phyloP scores from a whole-genome alignment of 2,329 filamentous ascomycete genomes.

The Nemania sp. region DNA sequence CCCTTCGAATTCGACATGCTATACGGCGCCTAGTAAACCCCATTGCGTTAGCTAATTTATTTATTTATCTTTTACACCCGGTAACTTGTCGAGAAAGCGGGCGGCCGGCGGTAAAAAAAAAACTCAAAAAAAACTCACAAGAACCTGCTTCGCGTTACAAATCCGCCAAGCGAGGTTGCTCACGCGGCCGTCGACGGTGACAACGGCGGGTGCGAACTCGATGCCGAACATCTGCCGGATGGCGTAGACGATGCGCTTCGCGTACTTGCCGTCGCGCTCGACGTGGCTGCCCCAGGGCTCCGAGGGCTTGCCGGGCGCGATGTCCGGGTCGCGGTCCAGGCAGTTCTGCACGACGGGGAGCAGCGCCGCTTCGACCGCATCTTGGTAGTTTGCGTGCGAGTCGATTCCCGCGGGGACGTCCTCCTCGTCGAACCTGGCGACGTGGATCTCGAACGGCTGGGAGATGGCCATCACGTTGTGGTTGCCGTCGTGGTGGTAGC shows the following conservation, averaged over 20 bases:
- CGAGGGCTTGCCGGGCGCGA: slow-evolving; percentile 78
- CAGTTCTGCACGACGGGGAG: slow-evolving; percentile 88
- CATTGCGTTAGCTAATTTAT: slow-evolving; percentile 27
- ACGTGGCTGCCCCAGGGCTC: slow-evolving; percentile 86
- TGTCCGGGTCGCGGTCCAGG: slow-evolving; percentile 87
- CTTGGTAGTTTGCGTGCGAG: slow-evolving; percentile 64
- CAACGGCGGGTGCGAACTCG: slow-evolving; percentile 90
- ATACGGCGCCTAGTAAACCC: slow-evolving; percentile 65
- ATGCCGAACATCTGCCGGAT: slow-evolving; percentile 97
- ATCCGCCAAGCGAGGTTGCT: slow-evolving; percentile 92
- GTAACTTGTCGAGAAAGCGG: too few relatives aligned
- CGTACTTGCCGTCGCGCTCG: slow-evolving; percentile 86
- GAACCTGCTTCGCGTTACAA: slow-evolving; percentile 91
- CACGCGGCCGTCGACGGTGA: slow-evolving; percentile 88
- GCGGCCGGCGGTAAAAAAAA: neutral
- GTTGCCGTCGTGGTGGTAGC: slow-evolving; percentile 91
- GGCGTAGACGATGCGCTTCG: slow-evolving; percentile 88
- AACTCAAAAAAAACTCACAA: slow-evolving; percentile 61
- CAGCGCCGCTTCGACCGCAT: slow-evolving; percentile 75
- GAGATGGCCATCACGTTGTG: slow-evolving; percentile 95
- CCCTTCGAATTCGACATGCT: slow-evolving; percentile 71
- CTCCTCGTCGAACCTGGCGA: slow-evolving; percentile 78
- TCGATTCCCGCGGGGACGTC: slow-evolving; percentile 60
- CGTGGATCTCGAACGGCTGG: slow-evolving; percentile 87
- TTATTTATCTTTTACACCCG: slow-evolving; percentile 15